phyloP scores from a whole-genome alignment of 345 rosid genomes.

The Salix udensis region DNA sequence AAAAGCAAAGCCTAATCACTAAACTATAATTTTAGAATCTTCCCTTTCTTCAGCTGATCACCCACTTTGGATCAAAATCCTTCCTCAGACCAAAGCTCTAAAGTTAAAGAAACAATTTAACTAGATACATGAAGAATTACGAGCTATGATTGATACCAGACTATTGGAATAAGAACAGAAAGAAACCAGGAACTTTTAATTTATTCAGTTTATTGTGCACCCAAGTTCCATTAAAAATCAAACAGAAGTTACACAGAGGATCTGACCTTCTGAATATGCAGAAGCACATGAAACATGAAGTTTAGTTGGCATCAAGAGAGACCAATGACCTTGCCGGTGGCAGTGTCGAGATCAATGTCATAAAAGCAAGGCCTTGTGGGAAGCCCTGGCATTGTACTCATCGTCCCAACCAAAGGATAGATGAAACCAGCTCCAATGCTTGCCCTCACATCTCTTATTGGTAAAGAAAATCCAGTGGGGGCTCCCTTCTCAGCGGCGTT shows the following conservation, averaged over 20 bases:
- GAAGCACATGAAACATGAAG: not conserved
- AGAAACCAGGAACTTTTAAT: not conserved
- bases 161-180: not conserved
- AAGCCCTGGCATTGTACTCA: conserved; percentile 99
- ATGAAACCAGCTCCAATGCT: conserved; percentile 98
- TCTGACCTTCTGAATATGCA: not conserved
- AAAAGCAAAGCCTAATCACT: no score
- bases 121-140: not conserved
- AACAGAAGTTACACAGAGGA: not conserved
- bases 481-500: conserved; percentile 83
- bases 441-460: conserved; percentile 89
- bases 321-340: conserved; percentile 80
- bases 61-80: no score
- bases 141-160: not conserved
- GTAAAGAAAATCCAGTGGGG: conserved; percentile 72
- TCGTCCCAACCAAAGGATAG: conserved; percentile 88
- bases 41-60: no score
- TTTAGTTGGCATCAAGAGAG: conserved; percentile 47
- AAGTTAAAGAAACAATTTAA: not conserved
- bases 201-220: not conserved
- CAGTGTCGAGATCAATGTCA: conserved; percentile 78
- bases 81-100: not conserved
- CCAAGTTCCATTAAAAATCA: not conserved
- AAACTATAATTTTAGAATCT: no score
- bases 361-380: conserved; percentile 98